A percentile compares a stretch with the other conserved stretches of the same genome.
These are phyloP conservation scores for Wickerhamomyces bisporus DNA, from an alignment of 805 yeast genomes.

Conservation along the genomic window DNA sequence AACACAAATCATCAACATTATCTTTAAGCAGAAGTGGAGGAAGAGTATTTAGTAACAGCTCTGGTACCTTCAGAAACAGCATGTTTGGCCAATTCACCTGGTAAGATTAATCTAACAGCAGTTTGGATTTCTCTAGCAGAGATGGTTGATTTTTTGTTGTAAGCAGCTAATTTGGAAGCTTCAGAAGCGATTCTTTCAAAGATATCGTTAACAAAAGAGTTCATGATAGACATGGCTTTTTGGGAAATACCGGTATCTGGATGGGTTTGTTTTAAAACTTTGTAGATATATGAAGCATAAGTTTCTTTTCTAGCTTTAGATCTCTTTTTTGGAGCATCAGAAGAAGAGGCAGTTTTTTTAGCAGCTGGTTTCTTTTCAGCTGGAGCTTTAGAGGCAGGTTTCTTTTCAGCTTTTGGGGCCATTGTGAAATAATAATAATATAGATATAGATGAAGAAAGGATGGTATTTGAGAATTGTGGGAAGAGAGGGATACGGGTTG, in stretches of 20 bases:
- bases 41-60: constrained; percentile 95
- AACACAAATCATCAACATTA: constrained; percentile 3
- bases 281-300: constrained; percentile 95
- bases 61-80: constrained; percentile 98
- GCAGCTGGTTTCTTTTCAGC: constrained; percentile 94
- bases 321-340: constrained; percentile 84
- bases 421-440: constrained; percentile 19
- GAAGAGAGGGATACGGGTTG: constrained; percentile 5
- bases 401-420: constrained; percentile 62
- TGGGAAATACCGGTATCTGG: constrained; percentile 99
- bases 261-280: constrained; percentile 96
- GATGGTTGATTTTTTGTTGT: constrained; percentile 96
- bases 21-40: constrained; percentile 41
- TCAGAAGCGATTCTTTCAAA: constrained; percentile 97
- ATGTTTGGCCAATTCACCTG: constrained; percentile 98
- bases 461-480: background rate
- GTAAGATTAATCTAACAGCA: constrained; percentile 95
- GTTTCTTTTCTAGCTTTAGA: constrained; percentile 96
- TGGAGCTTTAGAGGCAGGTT: constrained; percentile 92
- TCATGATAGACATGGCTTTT: constrained; percentile 97
- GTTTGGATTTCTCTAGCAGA: constrained; percentile 98
- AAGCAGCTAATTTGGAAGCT: constrained; percentile 97
- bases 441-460: background rate
- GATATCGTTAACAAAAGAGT: constrained; percentile 96
- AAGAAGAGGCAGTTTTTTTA: constrained; percentile 80